These are phyloP conservation scores for Plasmodium falciparum DNA, from an alignment of 169 alveolate species.

Conservation along the genomic window DNA sequence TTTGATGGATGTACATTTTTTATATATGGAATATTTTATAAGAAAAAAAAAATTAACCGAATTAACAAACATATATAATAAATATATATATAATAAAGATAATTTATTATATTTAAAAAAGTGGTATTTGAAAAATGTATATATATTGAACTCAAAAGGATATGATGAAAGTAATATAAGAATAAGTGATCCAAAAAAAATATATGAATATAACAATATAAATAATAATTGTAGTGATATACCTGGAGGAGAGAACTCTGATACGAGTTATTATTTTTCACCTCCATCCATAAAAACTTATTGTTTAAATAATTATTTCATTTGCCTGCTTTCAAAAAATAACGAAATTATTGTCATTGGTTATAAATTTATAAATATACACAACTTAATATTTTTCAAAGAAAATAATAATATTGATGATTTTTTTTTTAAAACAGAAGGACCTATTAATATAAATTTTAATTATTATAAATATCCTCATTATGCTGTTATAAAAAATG, in stretches of 20 bases:
- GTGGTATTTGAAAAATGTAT: constrained; percentile 18
- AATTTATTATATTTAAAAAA: constrained; percentile 14
- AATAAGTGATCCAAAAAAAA: too few species aligned
- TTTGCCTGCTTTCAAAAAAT: constrained; percentile 7
- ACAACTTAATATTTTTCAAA: constrained; percentile 33
- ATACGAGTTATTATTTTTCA: neutral
- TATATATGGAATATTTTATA: constrained; percentile 52
- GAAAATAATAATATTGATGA: constrained; percentile 15
- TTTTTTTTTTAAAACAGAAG: neutral
- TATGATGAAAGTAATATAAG: neutral
- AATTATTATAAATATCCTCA: constrained; percentile 4
- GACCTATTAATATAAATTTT: neutral
- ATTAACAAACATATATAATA: constrained; percentile 3
- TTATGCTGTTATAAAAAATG: constrained; percentile 10
- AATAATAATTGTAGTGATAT: neutral
- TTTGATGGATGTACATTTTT: constrained; percentile 14
- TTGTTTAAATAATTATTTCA: constrained; percentile 25
- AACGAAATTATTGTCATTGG: constrained; percentile 19
- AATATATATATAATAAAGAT: constrained; percentile 23
- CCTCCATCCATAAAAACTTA: neutral
- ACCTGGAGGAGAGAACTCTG: neutral
- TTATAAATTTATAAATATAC: constrained; percentile 2
- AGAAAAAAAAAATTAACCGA: constrained; percentile 12
- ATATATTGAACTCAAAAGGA: constrained; percentile 13
- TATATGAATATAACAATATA: neutral